A percentile compares a stretch with the other conserved stretches of the same genome.
Evolutionary conservation across 768 basidiomycete genomes (phyloP).

Genomic region (Polyporus arcularius): DNA sequence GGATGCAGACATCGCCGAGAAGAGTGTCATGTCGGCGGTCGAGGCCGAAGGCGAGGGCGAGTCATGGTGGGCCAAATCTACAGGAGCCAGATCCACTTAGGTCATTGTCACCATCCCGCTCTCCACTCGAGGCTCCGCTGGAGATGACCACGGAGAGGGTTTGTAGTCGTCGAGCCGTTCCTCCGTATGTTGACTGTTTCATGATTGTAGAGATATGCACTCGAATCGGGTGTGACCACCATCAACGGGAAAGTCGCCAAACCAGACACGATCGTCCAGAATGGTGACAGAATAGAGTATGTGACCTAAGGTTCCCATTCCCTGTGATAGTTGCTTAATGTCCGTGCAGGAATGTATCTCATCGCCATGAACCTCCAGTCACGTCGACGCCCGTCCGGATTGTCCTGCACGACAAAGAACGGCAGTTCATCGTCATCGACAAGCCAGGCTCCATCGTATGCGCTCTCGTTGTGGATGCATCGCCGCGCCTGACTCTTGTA

Average conservation of each 20-base stretch:
- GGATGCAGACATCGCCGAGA: no score
- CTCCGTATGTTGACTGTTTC: background rate
- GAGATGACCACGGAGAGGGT: no score
- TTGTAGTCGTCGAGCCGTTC: no score
- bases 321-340: no score
- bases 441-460: constrained; percentile 97
- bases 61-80: no score
- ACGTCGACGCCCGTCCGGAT: constrained; percentile 81
- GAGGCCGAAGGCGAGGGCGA: no score
- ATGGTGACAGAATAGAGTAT: constrained; percentile 91
- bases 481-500: no score
- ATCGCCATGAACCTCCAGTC: constrained; percentile 97
- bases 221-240: constrained; percentile 94
- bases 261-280: constrained; percentile 74
- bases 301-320: constrained; percentile 29
- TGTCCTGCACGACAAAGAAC: constrained; percentile 73
- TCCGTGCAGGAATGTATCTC: constrained; percentile 76
- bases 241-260: constrained; percentile 88
- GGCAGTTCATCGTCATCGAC: constrained; percentile 88
- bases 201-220: constrained; percentile 53
- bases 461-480: constrained; percentile 28
- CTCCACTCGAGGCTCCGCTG: no score
- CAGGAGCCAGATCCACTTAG: no score
- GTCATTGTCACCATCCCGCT: no score
- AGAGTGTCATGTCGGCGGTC: no score